phyloP scores from a whole-genome alignment of 2,329 filamentous ascomycete genomes.

The Exophiala sp. region DNA sequence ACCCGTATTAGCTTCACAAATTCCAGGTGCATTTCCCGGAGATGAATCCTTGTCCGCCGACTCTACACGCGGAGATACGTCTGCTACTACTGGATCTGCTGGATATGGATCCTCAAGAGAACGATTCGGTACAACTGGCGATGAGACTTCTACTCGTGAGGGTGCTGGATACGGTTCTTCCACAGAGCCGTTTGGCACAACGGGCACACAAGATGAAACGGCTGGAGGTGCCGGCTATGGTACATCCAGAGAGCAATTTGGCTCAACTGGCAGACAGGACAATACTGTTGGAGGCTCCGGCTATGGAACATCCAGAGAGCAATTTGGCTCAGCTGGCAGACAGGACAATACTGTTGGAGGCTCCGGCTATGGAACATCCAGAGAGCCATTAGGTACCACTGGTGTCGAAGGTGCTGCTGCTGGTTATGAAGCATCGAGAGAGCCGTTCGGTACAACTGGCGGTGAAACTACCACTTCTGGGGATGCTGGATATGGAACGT shows the following conservation, averaged over 20 bases:
- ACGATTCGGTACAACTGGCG: not conserved
- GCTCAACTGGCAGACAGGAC: not conserved
- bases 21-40: conserved; percentile 21
- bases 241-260: not conserved
- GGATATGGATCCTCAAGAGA: not conserved
- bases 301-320: not conserved
- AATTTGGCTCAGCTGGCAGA: not conserved
- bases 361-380: not conserved
- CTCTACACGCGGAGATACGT: conserved; percentile 1
- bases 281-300: not conserved
- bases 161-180: not conserved
- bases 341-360: not conserved
- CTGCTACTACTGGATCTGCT: not conserved
- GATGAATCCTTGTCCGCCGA: conserved; percentile 6
- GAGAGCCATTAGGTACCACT: not conserved
- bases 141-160: not conserved
- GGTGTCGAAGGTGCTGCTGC: not conserved
- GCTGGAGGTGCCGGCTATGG: not conserved
- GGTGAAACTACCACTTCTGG: not conserved
- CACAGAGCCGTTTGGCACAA: not conserved
- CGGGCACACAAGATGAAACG: not conserved
- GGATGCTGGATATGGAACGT: not conserved
- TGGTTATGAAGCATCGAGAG: not conserved
- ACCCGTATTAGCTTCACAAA: conserved; percentile 15
- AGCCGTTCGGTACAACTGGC: not conserved